Conservation (phyloP, 2,329 filamentous ascomycete species). For the Parasarocladium wereldwijsianum region DNA sequence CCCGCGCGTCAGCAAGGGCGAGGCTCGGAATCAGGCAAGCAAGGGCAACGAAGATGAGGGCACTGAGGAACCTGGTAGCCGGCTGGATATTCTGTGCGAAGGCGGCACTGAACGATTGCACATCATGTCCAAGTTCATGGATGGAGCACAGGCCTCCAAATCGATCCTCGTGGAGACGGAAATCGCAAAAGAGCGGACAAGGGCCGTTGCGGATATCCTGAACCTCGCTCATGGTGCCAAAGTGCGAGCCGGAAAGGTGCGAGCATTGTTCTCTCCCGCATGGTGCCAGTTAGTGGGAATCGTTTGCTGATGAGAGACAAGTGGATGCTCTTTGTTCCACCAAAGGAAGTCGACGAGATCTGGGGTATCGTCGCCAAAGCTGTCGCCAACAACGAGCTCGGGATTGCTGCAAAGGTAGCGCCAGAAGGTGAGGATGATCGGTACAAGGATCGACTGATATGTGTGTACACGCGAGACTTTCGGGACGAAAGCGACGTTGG, state of each 20-base stretch:
- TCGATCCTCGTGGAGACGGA: slow-evolving; percentile 21
- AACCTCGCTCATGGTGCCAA: slow-evolving; percentile 42
- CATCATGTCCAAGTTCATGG: slow-evolving; percentile 31
- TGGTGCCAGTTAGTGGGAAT: background rate
- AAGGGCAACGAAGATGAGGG: slow-evolving; percentile 32
- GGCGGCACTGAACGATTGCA: slow-evolving; percentile 36
- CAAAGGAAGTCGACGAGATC: slow-evolving; percentile 38
- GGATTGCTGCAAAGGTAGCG: slow-evolving; percentile 57
- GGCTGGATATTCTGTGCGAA: slow-evolving; percentile 32
- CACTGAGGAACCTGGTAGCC: slow-evolving; percentile 28
- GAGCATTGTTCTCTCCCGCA: slow-evolving; percentile 3
- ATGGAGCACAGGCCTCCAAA: slow-evolving; percentile 17
- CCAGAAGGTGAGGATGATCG: slow-evolving; percentile 29
- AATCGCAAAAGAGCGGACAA: slow-evolving; percentile 33
- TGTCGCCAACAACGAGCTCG: slow-evolving; percentile 54
- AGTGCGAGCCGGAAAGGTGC: slow-evolving; percentile 52
- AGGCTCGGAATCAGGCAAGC: slow-evolving; percentile 12
- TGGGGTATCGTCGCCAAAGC: slow-evolving; percentile 56
- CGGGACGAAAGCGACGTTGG: slow-evolving; percentile 51
- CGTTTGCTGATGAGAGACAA: slow-evolving; percentile 16
- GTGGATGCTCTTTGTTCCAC: slow-evolving; percentile 61
- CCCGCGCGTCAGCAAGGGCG: slow-evolving; percentile 17
- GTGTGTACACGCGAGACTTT: slow-evolving; percentile 68
- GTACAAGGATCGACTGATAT: slow-evolving; percentile 44
- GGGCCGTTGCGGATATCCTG: slow-evolving; percentile 39